phyloP scores from a whole-genome alignment of 371 early-diverging fungal genomes.

The Haplosporangium sp. region DNA sequence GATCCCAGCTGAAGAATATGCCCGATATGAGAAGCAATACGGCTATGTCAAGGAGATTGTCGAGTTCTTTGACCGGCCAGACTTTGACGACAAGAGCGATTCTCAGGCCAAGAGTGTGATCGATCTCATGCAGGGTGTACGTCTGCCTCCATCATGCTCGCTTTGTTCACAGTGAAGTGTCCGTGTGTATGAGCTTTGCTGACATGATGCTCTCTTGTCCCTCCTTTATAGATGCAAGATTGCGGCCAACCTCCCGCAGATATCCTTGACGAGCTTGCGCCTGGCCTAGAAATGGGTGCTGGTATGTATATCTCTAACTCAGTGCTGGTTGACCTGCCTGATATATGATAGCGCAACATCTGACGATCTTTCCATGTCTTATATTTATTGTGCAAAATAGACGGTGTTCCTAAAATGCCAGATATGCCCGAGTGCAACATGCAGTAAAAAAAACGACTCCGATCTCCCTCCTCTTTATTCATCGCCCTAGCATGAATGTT shows the following conservation, averaged over 20 bases:
- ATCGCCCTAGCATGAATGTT: not conserved
- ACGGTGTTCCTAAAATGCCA: constrained; percentile 53
- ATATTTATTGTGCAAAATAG: constrained; percentile 11
- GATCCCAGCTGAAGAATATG: constrained; percentile 73
- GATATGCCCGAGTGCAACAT: constrained; percentile 56
- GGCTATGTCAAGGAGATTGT: constrained; percentile 80
- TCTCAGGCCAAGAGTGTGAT: constrained; percentile 76
- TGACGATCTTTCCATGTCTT: not conserved
- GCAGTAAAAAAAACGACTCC: constrained; percentile 21
- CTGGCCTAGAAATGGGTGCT: constrained; percentile 77
- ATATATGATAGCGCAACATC: not conserved
- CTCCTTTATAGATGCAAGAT: constrained; percentile 84
- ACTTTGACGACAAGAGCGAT: constrained; percentile 73
- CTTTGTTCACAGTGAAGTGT: not conserved
- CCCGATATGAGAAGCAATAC: constrained; percentile 80
- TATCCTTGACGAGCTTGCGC: constrained; percentile 88
- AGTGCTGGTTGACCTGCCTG: no score
- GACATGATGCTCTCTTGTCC: not conserved
- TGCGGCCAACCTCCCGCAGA: constrained; percentile 93
- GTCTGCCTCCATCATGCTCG: constrained; percentile 1
- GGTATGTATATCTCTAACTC: constrained; percentile 19
- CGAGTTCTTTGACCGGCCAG: constrained; percentile 74
- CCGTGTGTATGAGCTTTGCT: not conserved
- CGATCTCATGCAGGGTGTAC: constrained; percentile 90
- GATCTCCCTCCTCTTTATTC: not conserved